Base-by-base conservation (phyloP, 1,284 basidiomycete species). In the Ustilago tritici region DNA sequence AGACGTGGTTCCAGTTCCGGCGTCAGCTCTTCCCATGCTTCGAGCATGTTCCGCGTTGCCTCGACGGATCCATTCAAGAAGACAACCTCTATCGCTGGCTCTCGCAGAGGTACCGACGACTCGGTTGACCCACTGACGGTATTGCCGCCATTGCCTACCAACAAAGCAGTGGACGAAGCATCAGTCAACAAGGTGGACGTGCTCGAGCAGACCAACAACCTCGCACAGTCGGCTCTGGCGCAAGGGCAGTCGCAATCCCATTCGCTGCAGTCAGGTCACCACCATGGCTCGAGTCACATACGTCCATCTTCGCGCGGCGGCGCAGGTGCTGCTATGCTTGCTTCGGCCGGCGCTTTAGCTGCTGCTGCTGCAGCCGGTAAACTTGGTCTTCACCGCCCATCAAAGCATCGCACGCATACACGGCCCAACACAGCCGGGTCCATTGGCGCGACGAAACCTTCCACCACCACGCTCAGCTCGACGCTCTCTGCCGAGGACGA, bases 301-400 rank as follows among this genome's bases (percentile, higher is more conserved):
- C 69, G 77, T 12, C 76, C 73, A 7, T 54, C 69, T 6, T 75
- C 75, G 10, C 49, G 79, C 31, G 76, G 76, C 15, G 79, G 76
- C 3, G 64, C 73, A 8, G 74, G 74, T 11, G 61, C 68, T 3
- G 50, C 65, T 38, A 67, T 70, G 36, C 57, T 80, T 36, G 79
- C 76, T n/a, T 79, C 76, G 5, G 80, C 76, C 11, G 76, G 75
- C 15, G 80, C 73, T 12, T 73, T 70, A 6, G 81, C 80, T 32
- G 81, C 80, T 12, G 81, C 80, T 0, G 81, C 81, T 11, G 81
- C 81, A 0, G 80, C 80, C 3, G 78, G 80, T 31, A 82, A 81
- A 64, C 73, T 83, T 7, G 77, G 79, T 41, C 69, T 83, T 2
- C 80, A 80, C 56, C 74, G 81, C 19, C 72, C 80, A 0, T 70